These are phyloP conservation scores for Pseudonectria buxi DNA, from an alignment of 2,329 filamentous ascomycete genomes.

Conservation along the genomic window DNA sequence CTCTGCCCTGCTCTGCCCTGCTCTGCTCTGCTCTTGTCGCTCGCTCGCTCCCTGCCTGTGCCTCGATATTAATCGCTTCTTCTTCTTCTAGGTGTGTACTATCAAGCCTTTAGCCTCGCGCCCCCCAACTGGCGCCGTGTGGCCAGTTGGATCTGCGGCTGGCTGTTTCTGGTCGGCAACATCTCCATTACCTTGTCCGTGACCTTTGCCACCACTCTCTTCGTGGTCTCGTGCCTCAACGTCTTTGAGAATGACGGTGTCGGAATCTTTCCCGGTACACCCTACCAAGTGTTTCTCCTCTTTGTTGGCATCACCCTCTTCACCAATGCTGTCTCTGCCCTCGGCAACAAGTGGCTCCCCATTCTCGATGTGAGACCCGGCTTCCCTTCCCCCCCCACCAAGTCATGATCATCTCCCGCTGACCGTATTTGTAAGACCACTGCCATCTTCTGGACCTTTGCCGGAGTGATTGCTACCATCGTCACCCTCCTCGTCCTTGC, in stretches of 20 bases:
- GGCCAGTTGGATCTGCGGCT: slow-evolving; percentile 66
- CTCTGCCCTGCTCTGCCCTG: not conserved
- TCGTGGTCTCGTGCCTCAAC: slow-evolving; percentile 49
- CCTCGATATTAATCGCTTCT: slow-evolving; percentile 12
- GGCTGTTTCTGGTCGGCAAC: slow-evolving; percentile 72
- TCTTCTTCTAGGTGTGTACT: slow-evolving; percentile 51
- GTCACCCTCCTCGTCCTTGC: slow-evolving; percentile 58
- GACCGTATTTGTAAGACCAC: slow-evolving; percentile 45
- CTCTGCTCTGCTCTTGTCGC: not conserved
- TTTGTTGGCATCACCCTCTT: slow-evolving; percentile 63
- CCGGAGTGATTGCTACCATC: slow-evolving; percentile 59
- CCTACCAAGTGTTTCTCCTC: slow-evolving; percentile 64
- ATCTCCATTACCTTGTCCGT: slow-evolving; percentile 79
- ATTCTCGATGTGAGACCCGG: slow-evolving; percentile 56
- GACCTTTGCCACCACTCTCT: slow-evolving; percentile 70
- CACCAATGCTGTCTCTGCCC: slow-evolving; percentile 58
- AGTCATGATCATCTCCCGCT: slow-evolving; percentile 2
- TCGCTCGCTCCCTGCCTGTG: slow-evolving; percentile 1
- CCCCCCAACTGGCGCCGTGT: slow-evolving; percentile 53
- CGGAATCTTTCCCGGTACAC: slow-evolving; percentile 38
- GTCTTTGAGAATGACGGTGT: slow-evolving; percentile 43
- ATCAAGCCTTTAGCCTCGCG: slow-evolving; percentile 70
- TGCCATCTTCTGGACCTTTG: slow-evolving; percentile 70
- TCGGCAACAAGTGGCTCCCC: slow-evolving; percentile 62
- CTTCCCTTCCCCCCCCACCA: not conserved